phyloP scores from a whole-genome alignment of 129 eudicot species.

The Flaveria bidentis region DNA sequence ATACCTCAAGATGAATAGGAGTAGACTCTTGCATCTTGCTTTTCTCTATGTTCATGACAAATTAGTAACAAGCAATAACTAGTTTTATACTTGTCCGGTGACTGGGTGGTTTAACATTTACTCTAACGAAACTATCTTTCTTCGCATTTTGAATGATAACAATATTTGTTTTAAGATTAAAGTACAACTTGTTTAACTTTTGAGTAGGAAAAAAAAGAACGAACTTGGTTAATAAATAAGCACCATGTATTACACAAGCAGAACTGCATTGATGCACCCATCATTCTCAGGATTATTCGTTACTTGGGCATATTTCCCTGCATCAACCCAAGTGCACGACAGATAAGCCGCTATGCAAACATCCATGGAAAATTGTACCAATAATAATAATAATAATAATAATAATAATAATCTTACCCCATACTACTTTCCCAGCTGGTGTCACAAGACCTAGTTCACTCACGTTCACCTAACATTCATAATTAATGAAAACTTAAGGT shows the following conservation, averaged over 20 bases:
- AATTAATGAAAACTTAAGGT: neutral
- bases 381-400: too few species aligned
- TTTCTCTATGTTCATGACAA: too few species aligned
- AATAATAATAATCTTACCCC: conserved; percentile 60
- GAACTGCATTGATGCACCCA: conserved; percentile 92
- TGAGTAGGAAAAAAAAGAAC: too few species aligned
- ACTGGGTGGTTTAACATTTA: too few species aligned
- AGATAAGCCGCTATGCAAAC: too few species aligned
- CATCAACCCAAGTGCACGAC: conserved; percentile 14
- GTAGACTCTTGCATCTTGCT: too few species aligned
- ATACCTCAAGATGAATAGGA: too few species aligned
- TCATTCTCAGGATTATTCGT: conserved; percentile 97
- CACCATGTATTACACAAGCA: conserved; percentile 53
- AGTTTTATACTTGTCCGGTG: too few species aligned
- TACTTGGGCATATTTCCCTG: conserved; percentile 97
- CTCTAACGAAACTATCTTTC: too few species aligned
- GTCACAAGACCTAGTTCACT: conserved; percentile 98
- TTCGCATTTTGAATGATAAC: too few species aligned
- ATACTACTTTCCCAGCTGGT: conserved; percentile 98
- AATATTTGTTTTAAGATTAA: neutral
- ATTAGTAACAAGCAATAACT: too few species aligned
- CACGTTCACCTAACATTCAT: conserved; percentile 66
- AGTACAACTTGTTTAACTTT: too few species aligned
- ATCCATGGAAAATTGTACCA: neutral
- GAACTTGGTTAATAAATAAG: neutral